Conservation (phyloP, 2,329 filamentous ascomycete genomes). For the Colletotrichum sp. region DNA sequence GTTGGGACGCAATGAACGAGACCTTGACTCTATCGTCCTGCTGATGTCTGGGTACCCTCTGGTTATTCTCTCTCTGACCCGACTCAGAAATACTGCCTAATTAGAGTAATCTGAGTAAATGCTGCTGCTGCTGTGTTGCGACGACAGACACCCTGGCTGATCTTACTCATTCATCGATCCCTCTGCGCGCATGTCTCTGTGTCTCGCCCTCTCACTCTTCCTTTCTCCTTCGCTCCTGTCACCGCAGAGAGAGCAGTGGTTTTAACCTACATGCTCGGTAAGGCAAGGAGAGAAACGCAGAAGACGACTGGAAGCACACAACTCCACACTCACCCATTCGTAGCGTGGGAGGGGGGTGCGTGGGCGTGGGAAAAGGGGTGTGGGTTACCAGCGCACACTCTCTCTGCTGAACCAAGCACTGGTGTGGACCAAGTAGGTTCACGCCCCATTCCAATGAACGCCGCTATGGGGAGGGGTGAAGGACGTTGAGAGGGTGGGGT, state of each 20-base stretch:
- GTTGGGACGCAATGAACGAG: neutral
- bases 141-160: neutral
- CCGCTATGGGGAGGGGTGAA: neutral
- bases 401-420: neutral
- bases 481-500: neutral
- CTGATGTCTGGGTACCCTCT: neutral
- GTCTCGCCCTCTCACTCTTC: neutral
- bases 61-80: neutral
- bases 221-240: neutral
- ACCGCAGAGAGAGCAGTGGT: neutral
- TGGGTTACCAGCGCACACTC: neutral
- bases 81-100: neutral
- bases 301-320: neutral
- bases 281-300: neutral
- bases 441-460: neutral
- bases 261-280: neutral
- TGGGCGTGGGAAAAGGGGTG: neutral
- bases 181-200: neutral
- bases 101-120: neutral
- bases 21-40: neutral
- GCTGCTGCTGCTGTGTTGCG: neutral
- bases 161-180: neutral
- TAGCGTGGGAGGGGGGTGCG: neutral
- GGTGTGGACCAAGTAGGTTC: neutral
- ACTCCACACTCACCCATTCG: neutral